A percentile compares a stretch with the other conserved stretches of the same genome.
Evolutionary conservation across 1,284 basidiomycete species (phyloP).

Genomic region (Marasmius tenuissimus): DNA sequence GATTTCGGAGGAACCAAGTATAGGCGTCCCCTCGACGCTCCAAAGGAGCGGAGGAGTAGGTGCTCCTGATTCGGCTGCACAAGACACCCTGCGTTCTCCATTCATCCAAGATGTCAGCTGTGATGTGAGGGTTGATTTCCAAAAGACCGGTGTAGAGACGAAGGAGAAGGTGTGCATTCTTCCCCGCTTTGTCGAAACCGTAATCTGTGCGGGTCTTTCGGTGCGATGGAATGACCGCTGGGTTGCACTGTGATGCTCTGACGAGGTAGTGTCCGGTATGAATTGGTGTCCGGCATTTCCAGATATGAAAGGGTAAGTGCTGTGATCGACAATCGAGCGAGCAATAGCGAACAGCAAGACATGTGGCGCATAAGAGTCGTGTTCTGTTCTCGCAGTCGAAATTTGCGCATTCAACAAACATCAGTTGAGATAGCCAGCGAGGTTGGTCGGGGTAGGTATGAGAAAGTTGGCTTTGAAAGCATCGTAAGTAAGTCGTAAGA

Average conservation of each 20-base stretch:
- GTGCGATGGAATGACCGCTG: constrained; percentile 28
- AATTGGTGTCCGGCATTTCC: constrained; percentile 33
- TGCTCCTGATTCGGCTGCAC: constrained; percentile 29
- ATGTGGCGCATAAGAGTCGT: constrained; percentile 8
- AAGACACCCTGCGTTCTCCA: constrained; percentile 33
- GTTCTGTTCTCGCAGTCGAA: neutral
- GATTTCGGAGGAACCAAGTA: constrained; percentile 34
- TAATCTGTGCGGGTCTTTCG: constrained; percentile 33
- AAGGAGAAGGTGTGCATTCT: constrained; percentile 21
- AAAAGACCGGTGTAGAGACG: constrained; percentile 33
- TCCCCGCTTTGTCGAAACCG: constrained; percentile 29
- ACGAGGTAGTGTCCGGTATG: constrained; percentile 34
- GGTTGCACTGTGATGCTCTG: no score
- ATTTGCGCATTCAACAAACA: no score
- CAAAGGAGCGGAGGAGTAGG: constrained; percentile 24
- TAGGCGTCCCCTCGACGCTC: constrained; percentile 25
- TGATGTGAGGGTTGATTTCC: constrained; percentile 14
- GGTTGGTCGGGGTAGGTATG: no score
- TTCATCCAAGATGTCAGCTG: constrained; percentile 26
- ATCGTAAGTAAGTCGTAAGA: no score
- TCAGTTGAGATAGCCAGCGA: no score
- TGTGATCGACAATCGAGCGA: constrained; percentile 26
- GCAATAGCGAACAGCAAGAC: constrained; percentile 30
- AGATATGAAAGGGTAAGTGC: constrained; percentile 32
- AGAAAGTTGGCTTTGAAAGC: no score